Evolutionary conservation across 2,329 filamentous ascomycete species (phyloP), one percentile per base, ranked within the genome.

Genomic region (Zymoseptoria crescenta): DNA sequence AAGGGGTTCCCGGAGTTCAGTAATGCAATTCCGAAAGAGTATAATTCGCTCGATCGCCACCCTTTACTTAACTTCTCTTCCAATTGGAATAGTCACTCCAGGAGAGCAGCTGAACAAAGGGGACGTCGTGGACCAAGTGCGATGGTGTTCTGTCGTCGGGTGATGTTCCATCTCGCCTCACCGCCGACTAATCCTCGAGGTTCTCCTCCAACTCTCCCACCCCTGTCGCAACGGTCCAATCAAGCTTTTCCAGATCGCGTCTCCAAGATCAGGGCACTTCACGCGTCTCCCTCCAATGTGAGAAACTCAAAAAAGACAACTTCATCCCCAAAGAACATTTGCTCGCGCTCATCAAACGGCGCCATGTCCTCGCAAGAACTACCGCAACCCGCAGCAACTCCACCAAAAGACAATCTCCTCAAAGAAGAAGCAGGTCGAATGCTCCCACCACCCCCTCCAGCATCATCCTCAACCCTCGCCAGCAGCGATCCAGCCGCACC

Each of bases 301-400:
- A 48, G 35, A 56, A 13, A 9, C 41, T 6, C 19, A 21, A 24
- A 21, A 49, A 13, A 28, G 20, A 13, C 24, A 24, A 24, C 24
- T 24, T 24, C 35, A 45, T 1, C 2, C 2, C 35, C 35, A 4
- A 16, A 41, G 10, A 41, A 45, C 10, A 45, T 45, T 62, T 64
- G 60, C 58, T 65, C 62, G 56, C 66, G 65, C 63, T 56, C 56
- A 64, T 60, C 56, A 52, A 67, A 65, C 59, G 58, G 62, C 66
- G 59, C 58, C 57, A 69, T 69, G 67, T 59, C 64, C 52, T 64
- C 62, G 3, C 63, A 64, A 59, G 60, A 64, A 49, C 56, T 57
- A 57, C 58, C 54, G 48, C 24, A 30, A 45, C 20, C 55, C 53
- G 53, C 58, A 54, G 41, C 53, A 53, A n/a, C 30, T n/a, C 45